Evolutionary conservation across 1,284 basidiomycete genomes (phyloP), one percentile per base, ranked within the genome.

Genomic region (Cryptococcus hybrid): DNA sequence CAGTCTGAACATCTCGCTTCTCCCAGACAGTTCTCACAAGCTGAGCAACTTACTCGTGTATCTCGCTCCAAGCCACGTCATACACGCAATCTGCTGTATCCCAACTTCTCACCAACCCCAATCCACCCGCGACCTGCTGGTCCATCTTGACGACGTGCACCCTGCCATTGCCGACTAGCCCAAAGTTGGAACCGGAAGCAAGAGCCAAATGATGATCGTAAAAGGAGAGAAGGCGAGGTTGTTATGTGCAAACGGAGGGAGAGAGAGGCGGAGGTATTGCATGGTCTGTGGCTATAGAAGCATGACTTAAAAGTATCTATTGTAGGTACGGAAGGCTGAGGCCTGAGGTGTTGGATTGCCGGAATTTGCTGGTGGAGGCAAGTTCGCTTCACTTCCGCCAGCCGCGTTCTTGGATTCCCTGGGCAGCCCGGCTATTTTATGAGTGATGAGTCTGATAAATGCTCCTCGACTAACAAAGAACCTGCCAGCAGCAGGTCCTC

Each of bases 21-120:
- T 80, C 79, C 30, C 78, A 6, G 40, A 12, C 15, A 6, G 4
- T 30, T 8, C 79, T 7, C 70, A 72, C 3, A 72, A 11, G 76
- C 7, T 76, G 75, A 5, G 63, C 73, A 9, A 82, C 65, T 65
- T 79, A 94, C 81, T 97, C 94, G 77, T 98, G 92, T 37, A 87
- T 75, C 77, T 98, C 92, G 47, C 88, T 91, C 89, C 92, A 96
- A 0, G 92, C 91, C 38, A 92, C 78, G 69, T 95, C 93, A 75
- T 91, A 97, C 2, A 97, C 80, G 0, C 89, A 92, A 73, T 98
- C 94, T 75, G 96, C 92, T 0, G 94, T 90, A 75, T 96, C 92
- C 69, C 89, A 98, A 62, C 90, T 80, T 78, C 88, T 89, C 62
- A 90, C 87, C 36, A 89, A 61, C 30, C 77, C 54, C 9, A 84